Base-by-base conservation (phyloP, 2,329 filamentous ascomycete species). In the Talaromyces funiculosus region DNA sequence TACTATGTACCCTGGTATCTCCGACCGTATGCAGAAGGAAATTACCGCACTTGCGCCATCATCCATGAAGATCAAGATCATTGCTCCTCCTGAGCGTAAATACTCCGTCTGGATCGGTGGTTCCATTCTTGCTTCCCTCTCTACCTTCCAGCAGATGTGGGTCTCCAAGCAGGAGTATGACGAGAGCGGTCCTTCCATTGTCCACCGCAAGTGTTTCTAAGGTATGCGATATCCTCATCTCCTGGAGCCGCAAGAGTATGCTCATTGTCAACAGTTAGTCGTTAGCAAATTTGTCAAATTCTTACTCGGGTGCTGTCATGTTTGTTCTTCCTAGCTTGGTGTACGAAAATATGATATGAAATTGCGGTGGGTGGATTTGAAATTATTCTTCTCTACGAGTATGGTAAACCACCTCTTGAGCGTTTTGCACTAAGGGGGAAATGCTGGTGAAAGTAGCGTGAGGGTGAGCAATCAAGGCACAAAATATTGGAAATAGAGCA, bases 101-200 rank as follows among this genome's bases (percentile, higher is more conserved):
- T 99, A 99, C 91, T 97, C 94, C 67, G 94, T 99, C 86, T 99
- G 94, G 94, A 99, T 99, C 80, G 94, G 94, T 94, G 94, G 94
- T 87, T 99, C 94, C 81, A 99, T 99, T 84, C 84, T 99, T 77
- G 94, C 94, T 73, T 99, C 94, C 68, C 90, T 99, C 75, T 99
- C 94, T 72, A 99, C 94, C 82, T 99, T 99, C 93, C 94, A 99
- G 87, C 94, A 99, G 85, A 99, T 99, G 94, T 99, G 94, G 94
- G 97, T 99, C 88, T 99, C 94, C 75, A 99, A 99, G 92, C 94
- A 99, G 85, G 93, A 97, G 86, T 97, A 97, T 88, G 94, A 99
- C 85, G 94, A 97, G 91, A 94, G 89, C 81, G 93, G 93, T 83
- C 94, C 93, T 74, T 97, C 92, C 77, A 97, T 97, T 78, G 93